Evolutionary conservation across 2,329 filamentous ascomycete species (phyloP).

Genomic region (Xylariaceae sp.): DNA sequence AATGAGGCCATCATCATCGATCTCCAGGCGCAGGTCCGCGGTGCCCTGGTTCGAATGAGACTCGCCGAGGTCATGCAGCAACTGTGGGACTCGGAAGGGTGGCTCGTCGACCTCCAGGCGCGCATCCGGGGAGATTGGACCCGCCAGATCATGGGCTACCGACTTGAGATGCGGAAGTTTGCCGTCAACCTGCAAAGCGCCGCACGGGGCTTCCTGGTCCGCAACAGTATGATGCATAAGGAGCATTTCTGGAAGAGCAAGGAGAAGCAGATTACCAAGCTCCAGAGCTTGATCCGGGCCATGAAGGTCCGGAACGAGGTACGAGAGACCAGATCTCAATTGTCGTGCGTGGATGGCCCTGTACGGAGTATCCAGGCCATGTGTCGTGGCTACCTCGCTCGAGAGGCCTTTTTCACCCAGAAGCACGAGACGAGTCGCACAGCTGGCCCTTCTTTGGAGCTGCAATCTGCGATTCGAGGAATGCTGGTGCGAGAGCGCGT

Average conservation of each 20-base stretch:
- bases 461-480: slow-evolving; percentile 64
- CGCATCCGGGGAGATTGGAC: slow-evolving; percentile 82
- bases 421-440: slow-evolving; percentile 46
- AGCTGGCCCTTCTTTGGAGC: slow-evolving; percentile 43
- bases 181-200: slow-evolving; percentile 73
- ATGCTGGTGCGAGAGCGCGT: slow-evolving; percentile 53
- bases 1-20: slow-evolving; percentile 67
- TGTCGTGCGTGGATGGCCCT: slow-evolving; percentile 54
- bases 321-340: slow-evolving; percentile 47
- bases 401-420: slow-evolving; percentile 49
- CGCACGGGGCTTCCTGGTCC: slow-evolving; percentile 66
- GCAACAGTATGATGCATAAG: slow-evolving; percentile 53
- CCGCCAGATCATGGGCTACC: slow-evolving; percentile 74
- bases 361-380: slow-evolving; percentile 58
- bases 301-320: slow-evolving; percentile 55
- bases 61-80: slow-evolving; percentile 79
- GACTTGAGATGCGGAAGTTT: slow-evolving; percentile 74
- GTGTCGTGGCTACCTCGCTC: slow-evolving; percentile 59
- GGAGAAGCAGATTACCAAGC: slow-evolving; percentile 63
- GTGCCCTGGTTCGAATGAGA: slow-evolving; percentile 67
- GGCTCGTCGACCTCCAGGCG: slow-evolving; percentile 75
- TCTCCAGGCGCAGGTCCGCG: slow-evolving; percentile 79
- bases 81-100: slow-evolving; percentile 78
- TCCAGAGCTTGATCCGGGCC: slow-evolving; percentile 76
- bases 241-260: slow-evolving; percentile 62